Conservation (phyloP, 306 rosid genomes). For the Castanopsis chinensis region DNA sequence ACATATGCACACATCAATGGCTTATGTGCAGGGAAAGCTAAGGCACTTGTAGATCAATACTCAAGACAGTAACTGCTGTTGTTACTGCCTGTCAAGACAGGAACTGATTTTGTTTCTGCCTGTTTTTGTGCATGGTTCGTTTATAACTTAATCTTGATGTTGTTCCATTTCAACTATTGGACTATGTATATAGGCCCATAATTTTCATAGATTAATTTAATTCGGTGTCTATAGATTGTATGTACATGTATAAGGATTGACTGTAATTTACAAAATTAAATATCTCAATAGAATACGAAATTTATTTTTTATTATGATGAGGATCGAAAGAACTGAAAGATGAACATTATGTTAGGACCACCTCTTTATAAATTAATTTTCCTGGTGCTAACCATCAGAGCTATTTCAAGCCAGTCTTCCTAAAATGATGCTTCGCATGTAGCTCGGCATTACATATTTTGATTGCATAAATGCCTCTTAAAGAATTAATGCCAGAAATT, state of each 20-base stretch:
- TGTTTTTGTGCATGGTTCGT: neutral
- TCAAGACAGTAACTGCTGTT: conserved; percentile 29
- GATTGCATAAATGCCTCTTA: neutral
- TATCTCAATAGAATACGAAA: neutral
- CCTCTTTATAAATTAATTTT: too few species aligned
- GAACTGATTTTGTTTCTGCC: neutral
- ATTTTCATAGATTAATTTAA: neutral
- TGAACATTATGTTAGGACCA: too few species aligned
- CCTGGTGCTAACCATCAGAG: too few species aligned
- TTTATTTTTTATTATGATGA: neutral
- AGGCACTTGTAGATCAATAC: conserved; percentile 74
- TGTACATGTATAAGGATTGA: neutral
- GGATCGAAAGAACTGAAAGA: too few species aligned
- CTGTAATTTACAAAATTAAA: neutral
- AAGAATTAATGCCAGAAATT: neutral
- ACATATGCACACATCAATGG: neutral
- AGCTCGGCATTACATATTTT: too few species aligned
- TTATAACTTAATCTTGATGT: too few species aligned
- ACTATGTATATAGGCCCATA: neutral
- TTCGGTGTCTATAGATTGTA: neutral
- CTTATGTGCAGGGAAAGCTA: conserved; percentile 64
- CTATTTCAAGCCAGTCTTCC: too few species aligned
- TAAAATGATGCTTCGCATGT: too few species aligned
- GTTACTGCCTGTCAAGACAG: neutral
- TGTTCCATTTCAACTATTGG: neutral